Evolutionary conservation across 1,284 basidiomycete genomes (phyloP).

Genomic region (Malassezia psittaci): DNA sequence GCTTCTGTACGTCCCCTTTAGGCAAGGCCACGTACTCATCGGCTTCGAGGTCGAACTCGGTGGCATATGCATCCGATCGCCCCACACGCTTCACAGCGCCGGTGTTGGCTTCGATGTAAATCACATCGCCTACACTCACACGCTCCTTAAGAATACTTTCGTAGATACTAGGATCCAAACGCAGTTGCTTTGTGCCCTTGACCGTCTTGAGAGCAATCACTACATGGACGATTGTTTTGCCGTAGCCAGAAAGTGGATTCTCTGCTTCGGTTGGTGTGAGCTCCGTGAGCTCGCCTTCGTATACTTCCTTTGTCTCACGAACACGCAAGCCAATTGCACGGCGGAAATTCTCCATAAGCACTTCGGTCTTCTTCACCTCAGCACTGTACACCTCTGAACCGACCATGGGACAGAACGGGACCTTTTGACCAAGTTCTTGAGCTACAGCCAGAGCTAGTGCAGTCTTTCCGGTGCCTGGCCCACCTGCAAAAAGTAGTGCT

Average conservation of each 20-base stretch:
- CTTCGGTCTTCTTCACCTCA: conserved; percentile 98
- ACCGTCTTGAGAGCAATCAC: conserved; percentile 93
- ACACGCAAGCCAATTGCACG: conserved; percentile 72
- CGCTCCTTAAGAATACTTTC: conserved; percentile 96
- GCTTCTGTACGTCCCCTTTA: conserved; percentile 95
- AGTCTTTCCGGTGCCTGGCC: conserved; percentile 88
- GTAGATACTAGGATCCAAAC: conserved; percentile 88
- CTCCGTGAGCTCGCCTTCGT: conserved; percentile 96
- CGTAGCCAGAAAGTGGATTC: conserved; percentile 63
- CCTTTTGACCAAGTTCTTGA: conserved; percentile 85
- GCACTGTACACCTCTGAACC: conserved; percentile 92
- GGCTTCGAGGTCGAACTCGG: conserved; percentile 95
- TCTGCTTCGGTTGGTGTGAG: conserved; percentile 68
- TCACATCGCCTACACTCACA: conserved; percentile 89
- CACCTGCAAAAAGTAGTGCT: conserved; percentile 74
- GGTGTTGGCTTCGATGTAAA: conserved; percentile 87
- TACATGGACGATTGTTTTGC: conserved; percentile 95
- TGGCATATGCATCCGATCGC: conserved; percentile 91
- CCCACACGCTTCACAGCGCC: conserved; percentile 97
- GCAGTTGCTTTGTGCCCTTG: conserved; percentile 93
- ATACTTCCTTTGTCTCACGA: conserved; percentile 88
- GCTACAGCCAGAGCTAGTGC: conserved; percentile 85
- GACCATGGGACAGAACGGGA: conserved; percentile 97
- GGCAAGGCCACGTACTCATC: conserved; percentile 96
- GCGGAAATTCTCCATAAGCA: conserved; percentile 87